Base-by-base conservation (phyloP, 106 monocot species). In the Agapanthus africanus region DNA sequence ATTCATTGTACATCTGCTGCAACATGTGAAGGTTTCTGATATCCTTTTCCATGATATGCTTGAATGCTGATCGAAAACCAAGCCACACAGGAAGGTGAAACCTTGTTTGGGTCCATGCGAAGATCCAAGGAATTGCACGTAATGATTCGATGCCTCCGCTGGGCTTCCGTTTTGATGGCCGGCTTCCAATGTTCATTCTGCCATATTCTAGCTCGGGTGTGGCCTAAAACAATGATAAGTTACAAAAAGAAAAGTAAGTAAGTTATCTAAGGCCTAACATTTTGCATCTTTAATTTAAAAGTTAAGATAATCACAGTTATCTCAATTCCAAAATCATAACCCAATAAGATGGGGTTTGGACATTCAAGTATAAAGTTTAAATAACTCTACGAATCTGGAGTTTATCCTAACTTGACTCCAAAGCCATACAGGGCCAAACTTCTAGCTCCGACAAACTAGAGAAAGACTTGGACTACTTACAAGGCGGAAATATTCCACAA, bases 41-140 rank as follows among this genome's bases (percentile, higher is more conserved):
- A 49, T 99, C 90, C 51, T 93, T 85, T 16, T 79, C 79, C 67
- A 93, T 33, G 14, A 79, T 63, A 42, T 83, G 73, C 69, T 87
- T 87, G 78, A 99, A 93, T 33, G 99, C 99, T 30, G 81, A 75
- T 23, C 99, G 79, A 69, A 99, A 93, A 26, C 99, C 99, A 66
- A 99, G 93, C 99, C 99, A 99, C 34, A 99, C 99, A 19, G 99
- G 99, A 65, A 99, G 87, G 73, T 99, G 93, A 80, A 99, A 99
- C 49, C 99, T 76, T 25, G 93, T 99, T 65, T 99, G 99, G 14
- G 99, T 99, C 99, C 99, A 99, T 39, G 99, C 99, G 85, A 99
- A 99, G 13, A 99, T 99, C 99, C 99, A 99, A 25, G 99, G 93
- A 21, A 99, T 99, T 60, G 99, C 99, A 71, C 93, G 89, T 15